A percentile compares a stretch with the other conserved stretches of the same genome.
phyloP scores from a whole-genome alignment of 1,284 basidiomycete genomes.

The Pseudomicrostroma phylloplanum region DNA sequence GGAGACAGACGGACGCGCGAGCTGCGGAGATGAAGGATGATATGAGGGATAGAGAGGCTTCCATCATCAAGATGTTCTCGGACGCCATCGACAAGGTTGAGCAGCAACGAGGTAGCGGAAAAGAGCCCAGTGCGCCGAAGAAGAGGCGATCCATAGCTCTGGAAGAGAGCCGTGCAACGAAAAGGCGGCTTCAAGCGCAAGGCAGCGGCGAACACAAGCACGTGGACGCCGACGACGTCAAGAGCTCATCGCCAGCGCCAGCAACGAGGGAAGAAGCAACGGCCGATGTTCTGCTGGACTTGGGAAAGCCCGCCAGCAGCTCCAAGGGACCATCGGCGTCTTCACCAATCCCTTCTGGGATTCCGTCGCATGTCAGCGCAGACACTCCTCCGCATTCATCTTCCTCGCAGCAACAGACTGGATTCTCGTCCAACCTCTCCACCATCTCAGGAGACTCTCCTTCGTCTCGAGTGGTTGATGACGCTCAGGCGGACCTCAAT shows the following conservation, averaged over 20 bases:
- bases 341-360: background rate
- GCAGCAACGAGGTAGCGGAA: slow-evolving; percentile 5
- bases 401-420: slow-evolving; percentile 41
- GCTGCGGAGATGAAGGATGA: slow-evolving; percentile 24
- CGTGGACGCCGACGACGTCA: background rate
- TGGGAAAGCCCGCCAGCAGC: slow-evolving; percentile 60
- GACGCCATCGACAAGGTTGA: slow-evolving; percentile 26
- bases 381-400: slow-evolving; percentile 79
- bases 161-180: background rate
- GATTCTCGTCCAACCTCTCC: background rate
- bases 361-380: background rate
- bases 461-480: background rate
- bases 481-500: slow-evolving; percentile 5
- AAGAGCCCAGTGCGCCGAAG: background rate
- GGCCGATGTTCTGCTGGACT: slow-evolving; percentile 16
- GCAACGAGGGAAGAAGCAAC: slow-evolving; percentile 3
- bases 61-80: slow-evolving; percentile 33
- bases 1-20: slow-evolving; percentile 11
- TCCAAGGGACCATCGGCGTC: slow-evolving; percentile 92
- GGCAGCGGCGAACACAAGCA: background rate
- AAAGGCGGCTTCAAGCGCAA: background rate
- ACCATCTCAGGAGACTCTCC: slow-evolving; percentile 36
- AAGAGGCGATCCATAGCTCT: background rate
- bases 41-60: slow-evolving; percentile 35
- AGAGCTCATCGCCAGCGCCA: background rate